Percentiles rank a stretch among this genome's conserved stretches.
Conservation (phyloP, 495 filamentous ascomycete genomes). For the Letharia columbiana region DNA sequence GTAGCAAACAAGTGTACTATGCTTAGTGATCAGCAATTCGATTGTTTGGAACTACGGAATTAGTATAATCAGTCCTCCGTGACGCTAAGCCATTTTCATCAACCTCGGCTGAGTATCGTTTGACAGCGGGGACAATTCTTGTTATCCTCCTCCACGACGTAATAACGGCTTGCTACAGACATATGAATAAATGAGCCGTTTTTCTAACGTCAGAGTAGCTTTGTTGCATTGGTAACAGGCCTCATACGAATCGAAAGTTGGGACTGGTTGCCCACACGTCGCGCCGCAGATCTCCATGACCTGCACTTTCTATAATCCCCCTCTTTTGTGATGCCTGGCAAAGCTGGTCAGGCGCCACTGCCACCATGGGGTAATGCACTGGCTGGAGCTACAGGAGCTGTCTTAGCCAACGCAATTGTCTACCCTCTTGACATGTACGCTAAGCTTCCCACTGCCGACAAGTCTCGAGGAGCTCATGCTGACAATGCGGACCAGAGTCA, state of each 20-base stretch:
- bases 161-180: not conserved
- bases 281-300: not conserved
- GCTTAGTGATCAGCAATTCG: not conserved
- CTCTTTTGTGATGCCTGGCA: constrained; percentile 55
- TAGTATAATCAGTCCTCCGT: too few relatives aligned
- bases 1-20: not conserved
- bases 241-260: not conserved
- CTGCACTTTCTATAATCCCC: not conserved
- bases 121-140: not conserved
- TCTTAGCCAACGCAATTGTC: constrained; percentile 89
- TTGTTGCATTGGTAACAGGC: not conserved
- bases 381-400: constrained; percentile 86
- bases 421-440: constrained; percentile 95
- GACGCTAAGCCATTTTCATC: not conserved
- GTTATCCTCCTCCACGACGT: not conserved
- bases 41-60: not conserved
- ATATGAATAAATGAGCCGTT: not conserved
- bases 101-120: not conserved
- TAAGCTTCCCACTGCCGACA: not conserved
- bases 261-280: not conserved
- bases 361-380: constrained; percentile 92
- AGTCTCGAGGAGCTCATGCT: constrained; percentile 1
- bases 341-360: constrained; percentile 68
- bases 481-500: constrained; percentile 54
- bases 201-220: not conserved